Conservation (phyloP, 2,329 filamentous ascomycete species). For the Coniosporium tulheliwenetii region DNA sequence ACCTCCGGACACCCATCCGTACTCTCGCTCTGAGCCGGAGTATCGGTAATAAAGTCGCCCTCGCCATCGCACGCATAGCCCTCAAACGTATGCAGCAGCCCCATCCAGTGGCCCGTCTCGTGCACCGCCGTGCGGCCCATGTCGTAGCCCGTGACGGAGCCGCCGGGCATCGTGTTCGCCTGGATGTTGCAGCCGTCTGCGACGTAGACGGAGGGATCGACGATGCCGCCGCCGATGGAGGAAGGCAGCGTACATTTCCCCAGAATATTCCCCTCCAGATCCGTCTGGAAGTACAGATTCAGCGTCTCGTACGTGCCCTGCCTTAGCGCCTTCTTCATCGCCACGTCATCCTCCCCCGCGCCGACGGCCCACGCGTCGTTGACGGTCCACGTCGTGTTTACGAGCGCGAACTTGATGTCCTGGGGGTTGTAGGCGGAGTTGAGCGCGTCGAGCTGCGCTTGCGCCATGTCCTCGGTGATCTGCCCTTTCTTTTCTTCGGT, state of each 20-base stretch:
- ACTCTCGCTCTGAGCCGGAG: conserved; percentile 22
- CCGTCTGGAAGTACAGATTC: conserved; percentile 45
- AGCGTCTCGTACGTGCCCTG: conserved; percentile 36
- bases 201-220: conserved; percentile 25
- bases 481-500: conserved; percentile 17
- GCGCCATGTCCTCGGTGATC: conserved; percentile 25
- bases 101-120: conserved; percentile 33
- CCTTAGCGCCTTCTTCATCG: conserved; percentile 38
- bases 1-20: conserved; percentile 38
- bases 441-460: conserved; percentile 19
- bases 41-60: conserved; percentile 29
- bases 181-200: conserved; percentile 42
- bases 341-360: conserved; percentile 28
- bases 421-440: conserved; percentile 32
- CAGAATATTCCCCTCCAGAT: conserved; percentile 31
- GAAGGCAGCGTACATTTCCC: conserved; percentile 38
- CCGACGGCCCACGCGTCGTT: conserved; percentile 39
- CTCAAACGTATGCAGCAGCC: conserved; percentile 31
- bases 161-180: conserved; percentile 40
- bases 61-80: conserved; percentile 26
- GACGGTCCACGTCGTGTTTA: conserved; percentile 31
- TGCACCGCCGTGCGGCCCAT: conserved; percentile 30
- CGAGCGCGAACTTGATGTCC: conserved; percentile 34
- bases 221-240: conserved; percentile 21
- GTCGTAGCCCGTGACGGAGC: conserved; percentile 32